Evolutionary conservation across 164 flowering plant species (phyloP).

Genomic region (Chimonanthus salicifolius): DNA sequence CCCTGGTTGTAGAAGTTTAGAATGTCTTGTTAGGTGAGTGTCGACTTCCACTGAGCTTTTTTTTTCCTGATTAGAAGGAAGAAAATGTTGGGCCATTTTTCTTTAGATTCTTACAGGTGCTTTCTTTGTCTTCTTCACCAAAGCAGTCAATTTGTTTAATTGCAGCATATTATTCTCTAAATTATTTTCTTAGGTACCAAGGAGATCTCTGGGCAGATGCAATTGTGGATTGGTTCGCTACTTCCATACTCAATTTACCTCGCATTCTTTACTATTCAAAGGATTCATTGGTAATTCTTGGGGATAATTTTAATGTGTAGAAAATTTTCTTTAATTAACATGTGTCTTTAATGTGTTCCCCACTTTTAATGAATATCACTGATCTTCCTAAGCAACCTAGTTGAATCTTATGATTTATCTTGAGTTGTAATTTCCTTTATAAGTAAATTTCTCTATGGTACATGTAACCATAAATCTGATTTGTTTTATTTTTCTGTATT

Average conservation of each 20-base stretch:
- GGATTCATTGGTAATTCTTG: conserved; percentile 73
- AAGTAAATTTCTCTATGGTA: neutral
- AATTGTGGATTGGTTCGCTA: conserved; percentile 83
- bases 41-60: neutral
- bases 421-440: no score
- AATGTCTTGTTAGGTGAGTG: conserved; percentile 73
- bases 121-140: neutral
- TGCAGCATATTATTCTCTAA: neutral
- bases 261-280: conserved; percentile 75
- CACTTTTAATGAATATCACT: neutral
- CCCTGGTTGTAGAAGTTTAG: conserved; percentile 53
- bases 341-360: neutral
- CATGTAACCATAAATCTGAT: neutral
- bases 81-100: neutral
- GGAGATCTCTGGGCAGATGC: conserved; percentile 82
- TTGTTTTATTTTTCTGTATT: no score
- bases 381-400: neutral
- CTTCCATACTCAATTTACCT: conserved; percentile 65
- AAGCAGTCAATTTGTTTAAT: neutral
- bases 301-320: neutral
- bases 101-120: neutral
- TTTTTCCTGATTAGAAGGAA: neutral
- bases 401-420: conserved; percentile 1
- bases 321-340: neutral
- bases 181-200: conserved; percentile 45